Evolutionary conservation across 2,329 filamentous ascomycete genomes (phyloP).

Genomic region (Arthrobotrys conoides): DNA sequence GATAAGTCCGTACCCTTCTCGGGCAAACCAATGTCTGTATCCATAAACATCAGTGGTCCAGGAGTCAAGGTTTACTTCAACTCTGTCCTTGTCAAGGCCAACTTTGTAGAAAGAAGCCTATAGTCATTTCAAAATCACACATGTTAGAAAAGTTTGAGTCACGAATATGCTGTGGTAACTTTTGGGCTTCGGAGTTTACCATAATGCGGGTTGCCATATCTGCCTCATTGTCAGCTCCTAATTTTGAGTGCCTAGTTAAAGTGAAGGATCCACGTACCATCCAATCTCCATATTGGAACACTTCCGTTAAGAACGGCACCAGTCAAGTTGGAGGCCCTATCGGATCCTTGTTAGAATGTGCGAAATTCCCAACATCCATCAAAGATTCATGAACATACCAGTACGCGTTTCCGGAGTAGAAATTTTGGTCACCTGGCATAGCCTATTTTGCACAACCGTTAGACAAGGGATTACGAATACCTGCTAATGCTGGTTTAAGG

Average conservation of each 20-base stretch:
- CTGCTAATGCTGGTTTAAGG: slow-evolving; percentile 9
- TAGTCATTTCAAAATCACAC: slow-evolving; percentile 19
- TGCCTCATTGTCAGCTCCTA: slow-evolving; percentile 15
- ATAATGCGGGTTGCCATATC: slow-evolving; percentile 64
- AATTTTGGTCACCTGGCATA: slow-evolving; percentile 59
- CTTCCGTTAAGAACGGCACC: slow-evolving; percentile 71
- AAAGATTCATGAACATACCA: slow-evolving; percentile 53
- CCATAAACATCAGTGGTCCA: slow-evolving; percentile 59
- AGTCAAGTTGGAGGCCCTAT: slow-evolving; percentile 67
- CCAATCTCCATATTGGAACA: slow-evolving; percentile 67
- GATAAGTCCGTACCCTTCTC: slow-evolving; percentile 59
- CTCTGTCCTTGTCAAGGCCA: slow-evolving; percentile 62
- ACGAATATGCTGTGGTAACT: slow-evolving; percentile 1
- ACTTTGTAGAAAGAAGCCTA: slow-evolving; percentile 59
- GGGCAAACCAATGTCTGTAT: slow-evolving; percentile 52
- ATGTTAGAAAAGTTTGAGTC: slow-evolving; percentile 26
- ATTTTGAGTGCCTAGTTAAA: slow-evolving; percentile 1
- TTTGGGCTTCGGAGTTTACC: slow-evolving; percentile 37
- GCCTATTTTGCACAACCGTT: slow-evolving; percentile 71
- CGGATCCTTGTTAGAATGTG: slow-evolving; percentile 27
- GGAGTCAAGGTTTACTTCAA: slow-evolving; percentile 55
- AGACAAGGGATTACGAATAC: slow-evolving; percentile 63
- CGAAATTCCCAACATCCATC: not conserved
- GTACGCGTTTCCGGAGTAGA: slow-evolving; percentile 43
- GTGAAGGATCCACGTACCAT: slow-evolving; percentile 64